A percentile compares a stretch with the other conserved stretches of the same genome.
phyloP scores from a whole-genome alignment of 768 basidiomycete species.

The Trametes meyenii region DNA sequence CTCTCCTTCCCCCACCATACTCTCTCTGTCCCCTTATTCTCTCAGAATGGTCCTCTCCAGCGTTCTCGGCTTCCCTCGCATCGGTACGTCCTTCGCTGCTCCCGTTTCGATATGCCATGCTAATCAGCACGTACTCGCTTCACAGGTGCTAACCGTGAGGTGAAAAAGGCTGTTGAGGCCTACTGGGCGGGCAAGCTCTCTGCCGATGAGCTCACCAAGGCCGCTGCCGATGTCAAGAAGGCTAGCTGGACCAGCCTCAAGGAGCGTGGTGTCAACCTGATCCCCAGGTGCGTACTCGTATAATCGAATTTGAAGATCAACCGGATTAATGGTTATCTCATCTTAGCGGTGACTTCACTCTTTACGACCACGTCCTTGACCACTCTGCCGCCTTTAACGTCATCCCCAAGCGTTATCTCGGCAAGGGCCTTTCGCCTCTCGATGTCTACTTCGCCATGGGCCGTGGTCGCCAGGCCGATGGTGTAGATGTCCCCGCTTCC shows the following conservation, averaged over 20 bases:
- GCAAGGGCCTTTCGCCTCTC: slow-evolving; percentile 82
- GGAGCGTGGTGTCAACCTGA: slow-evolving; percentile 80
- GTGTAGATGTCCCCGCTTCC: slow-evolving; percentile 94
- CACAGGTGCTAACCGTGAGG: slow-evolving; percentile 88
- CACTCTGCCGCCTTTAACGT: slow-evolving; percentile 96
- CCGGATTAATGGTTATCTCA: slow-evolving; percentile 10
- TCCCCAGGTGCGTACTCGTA: slow-evolving; percentile 74
- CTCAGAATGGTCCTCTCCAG: slow-evolving; percentile 50
- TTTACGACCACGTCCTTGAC: slow-evolving; percentile 98
- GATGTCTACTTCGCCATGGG: slow-evolving; percentile 99
- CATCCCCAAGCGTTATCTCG: slow-evolving; percentile 91
- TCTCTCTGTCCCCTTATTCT: slow-evolving; percentile 9
- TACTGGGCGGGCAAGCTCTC: slow-evolving; percentile 96
- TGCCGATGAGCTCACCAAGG: slow-evolving; percentile 85
- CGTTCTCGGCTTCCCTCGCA: slow-evolving; percentile 61
- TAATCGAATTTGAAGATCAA: slow-evolving; percentile 23
- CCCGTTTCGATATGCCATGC: background rate
- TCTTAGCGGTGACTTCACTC: slow-evolving; percentile 92
- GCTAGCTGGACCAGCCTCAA: slow-evolving; percentile 87
- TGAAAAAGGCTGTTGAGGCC: slow-evolving; percentile 97
- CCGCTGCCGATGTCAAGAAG: slow-evolving; percentile 86
- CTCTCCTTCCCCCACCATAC: slow-evolving; percentile 27
- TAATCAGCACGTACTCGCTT: background rate
- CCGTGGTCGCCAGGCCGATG: slow-evolving; percentile 92
- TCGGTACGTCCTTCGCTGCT: slow-evolving; percentile 44